These are phyloP conservation scores for Bolboschoenoplectus hybrid DNA, from an alignment of 202 grass and related monocot species.

Conservation along the genomic window DNA sequence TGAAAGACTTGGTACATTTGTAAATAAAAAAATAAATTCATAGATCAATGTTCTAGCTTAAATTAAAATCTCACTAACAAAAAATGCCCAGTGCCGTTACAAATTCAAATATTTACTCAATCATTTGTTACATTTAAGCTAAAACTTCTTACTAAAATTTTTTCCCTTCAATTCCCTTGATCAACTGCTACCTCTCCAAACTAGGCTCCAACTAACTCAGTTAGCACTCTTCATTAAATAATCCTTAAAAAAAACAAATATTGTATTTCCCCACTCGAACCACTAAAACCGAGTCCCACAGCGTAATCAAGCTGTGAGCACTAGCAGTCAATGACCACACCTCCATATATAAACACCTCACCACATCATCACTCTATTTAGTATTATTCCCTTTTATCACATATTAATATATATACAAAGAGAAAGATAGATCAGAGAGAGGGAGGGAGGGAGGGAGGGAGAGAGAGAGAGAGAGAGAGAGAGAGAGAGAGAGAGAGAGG, in stretches of 20 bases:
- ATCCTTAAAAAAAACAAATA: background rate
- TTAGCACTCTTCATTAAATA: background rate
- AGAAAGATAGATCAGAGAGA: background rate
- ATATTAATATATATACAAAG: background rate
- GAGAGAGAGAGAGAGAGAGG: background rate
- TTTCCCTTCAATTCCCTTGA: background rate
- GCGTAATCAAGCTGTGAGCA: constrained; percentile 42
- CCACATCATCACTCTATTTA: constrained; percentile 34
- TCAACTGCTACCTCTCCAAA: background rate
- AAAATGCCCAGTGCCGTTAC: background rate
- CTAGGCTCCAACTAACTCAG: background rate
- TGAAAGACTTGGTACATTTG: background rate
- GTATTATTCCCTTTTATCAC: constrained; percentile 30
- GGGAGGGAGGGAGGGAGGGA: no score
- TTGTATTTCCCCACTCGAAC: constrained; percentile 32
- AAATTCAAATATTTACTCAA: background rate
- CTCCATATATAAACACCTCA: constrained; percentile 32
- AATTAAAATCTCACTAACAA: background rate
- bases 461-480: background rate
- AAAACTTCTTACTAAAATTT: background rate
- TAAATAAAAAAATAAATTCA: background rate
- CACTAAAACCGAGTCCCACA: constrained; percentile 29
- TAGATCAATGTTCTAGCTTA: background rate
- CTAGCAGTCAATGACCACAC: constrained; percentile 35
- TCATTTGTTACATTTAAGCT: background rate